These are phyloP conservation scores for Pezicula carpinea DNA, from an alignment of 2,329 filamentous ascomycete species.

Conservation along the genomic window DNA sequence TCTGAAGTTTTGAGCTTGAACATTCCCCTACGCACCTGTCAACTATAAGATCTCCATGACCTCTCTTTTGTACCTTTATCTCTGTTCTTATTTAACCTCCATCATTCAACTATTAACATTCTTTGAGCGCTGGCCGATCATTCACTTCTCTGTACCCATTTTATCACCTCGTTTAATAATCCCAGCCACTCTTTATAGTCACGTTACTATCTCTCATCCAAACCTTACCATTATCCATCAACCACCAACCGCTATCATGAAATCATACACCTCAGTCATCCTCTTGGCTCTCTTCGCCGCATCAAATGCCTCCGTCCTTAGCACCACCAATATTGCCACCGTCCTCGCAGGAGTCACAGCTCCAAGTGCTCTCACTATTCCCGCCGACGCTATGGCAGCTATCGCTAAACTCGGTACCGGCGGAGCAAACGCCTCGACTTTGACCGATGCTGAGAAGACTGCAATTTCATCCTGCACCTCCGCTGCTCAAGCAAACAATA, in stretches of 20 bases:
- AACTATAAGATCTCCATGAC: slow-evolving; percentile 11
- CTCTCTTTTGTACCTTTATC: background rate
- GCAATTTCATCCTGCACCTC: slow-evolving; percentile 13
- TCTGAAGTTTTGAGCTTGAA: background rate
- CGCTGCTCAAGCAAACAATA: slow-evolving; percentile 15
- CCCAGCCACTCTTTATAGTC: slow-evolving; percentile 1
- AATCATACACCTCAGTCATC: slow-evolving; percentile 7
- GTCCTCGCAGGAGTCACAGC: slow-evolving; percentile 15
- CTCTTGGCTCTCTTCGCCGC: slow-evolving; percentile 10
- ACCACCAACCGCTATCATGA: slow-evolving; percentile 6
- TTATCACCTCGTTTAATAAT: slow-evolving; percentile 2
- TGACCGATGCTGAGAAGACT: slow-evolving; percentile 13
- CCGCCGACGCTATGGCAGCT: slow-evolving; percentile 17
- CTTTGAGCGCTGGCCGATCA: slow-evolving; percentile 13
- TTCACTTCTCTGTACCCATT: background rate
- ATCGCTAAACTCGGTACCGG: slow-evolving; percentile 19
- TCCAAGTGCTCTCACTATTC: slow-evolving; percentile 14
- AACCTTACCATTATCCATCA: background rate
- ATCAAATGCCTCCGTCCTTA: slow-evolving; percentile 13
- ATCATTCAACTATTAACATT: slow-evolving; percentile 5
- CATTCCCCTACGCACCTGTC: background rate
- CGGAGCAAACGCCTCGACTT: slow-evolving; percentile 9
- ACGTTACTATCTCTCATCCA: slow-evolving; percentile 3
- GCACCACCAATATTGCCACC: slow-evolving; percentile 16
- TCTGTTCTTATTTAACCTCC: background rate